A percentile compares a stretch with the other conserved stretches of the same genome.
phyloP scores from a whole-genome alignment of 495 filamentous ascomycete genomes.

The Penicillium antarcticum region DNA sequence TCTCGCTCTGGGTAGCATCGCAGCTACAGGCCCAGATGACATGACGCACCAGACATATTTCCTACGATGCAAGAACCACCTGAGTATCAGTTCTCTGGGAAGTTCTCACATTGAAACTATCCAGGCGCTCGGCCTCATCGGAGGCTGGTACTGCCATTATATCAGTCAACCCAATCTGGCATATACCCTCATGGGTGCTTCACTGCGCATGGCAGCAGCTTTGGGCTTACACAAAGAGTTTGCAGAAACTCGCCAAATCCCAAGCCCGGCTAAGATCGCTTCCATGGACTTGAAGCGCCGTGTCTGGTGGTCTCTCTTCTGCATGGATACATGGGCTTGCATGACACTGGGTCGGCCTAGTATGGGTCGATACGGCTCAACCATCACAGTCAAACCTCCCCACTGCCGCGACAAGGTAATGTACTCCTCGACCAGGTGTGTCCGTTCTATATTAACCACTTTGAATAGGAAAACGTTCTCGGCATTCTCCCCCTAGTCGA shows the following conservation, averaged over 20 bases:
- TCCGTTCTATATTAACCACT: slow-evolving; percentile 33
- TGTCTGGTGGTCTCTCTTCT: slow-evolving; percentile 80
- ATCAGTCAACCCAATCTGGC: slow-evolving; percentile 74
- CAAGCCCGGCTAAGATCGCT: slow-evolving; percentile 26
- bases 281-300: slow-evolving; percentile 59
- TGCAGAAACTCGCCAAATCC: slow-evolving; percentile 36
- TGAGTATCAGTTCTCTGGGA: slow-evolving; percentile 45
- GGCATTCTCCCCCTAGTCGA: slow-evolving; percentile 70
- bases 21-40: slow-evolving; percentile 65
- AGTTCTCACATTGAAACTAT: slow-evolving; percentile 66
- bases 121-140: slow-evolving; percentile 64
- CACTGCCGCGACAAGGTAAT: slow-evolving; percentile 54
- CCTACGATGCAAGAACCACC: slow-evolving; percentile 63
- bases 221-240: slow-evolving; percentile 76
- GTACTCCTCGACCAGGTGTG: slow-evolving; percentile 1
- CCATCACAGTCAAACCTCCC: slow-evolving; percentile 69
- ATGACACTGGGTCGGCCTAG: slow-evolving; percentile 76
- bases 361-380: slow-evolving; percentile 69
- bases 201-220: slow-evolving; percentile 64
- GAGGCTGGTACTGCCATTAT: slow-evolving; percentile 74
- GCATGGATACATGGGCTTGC: slow-evolving; percentile 75
- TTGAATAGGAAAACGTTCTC: slow-evolving; percentile 39
- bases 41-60: slow-evolving; percentile 72
- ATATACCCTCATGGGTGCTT: slow-evolving; percentile 48
- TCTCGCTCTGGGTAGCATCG: slow-evolving; percentile 74